phyloP scores from a whole-genome alignment of 176 grass and related monocot genomes.

The Aegilops umbellulata region DNA sequence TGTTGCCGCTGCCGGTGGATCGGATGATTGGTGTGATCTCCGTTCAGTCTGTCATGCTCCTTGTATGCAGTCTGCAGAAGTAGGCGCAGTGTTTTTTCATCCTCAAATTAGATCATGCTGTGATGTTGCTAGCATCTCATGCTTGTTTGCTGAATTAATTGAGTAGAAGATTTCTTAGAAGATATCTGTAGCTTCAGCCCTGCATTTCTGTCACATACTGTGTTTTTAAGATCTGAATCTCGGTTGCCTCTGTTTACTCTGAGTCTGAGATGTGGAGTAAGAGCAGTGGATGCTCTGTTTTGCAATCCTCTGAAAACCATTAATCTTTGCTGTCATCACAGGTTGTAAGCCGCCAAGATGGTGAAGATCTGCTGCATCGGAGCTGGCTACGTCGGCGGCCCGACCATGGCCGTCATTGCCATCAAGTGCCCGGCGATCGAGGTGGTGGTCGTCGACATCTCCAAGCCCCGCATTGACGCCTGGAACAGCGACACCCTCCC shows the following conservation, averaged over 20 bases:
- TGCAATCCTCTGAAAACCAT: background rate
- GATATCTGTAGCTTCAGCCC: background rate
- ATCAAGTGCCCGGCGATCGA: conserved; percentile 79
- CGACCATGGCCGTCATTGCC: conserved; percentile 91
- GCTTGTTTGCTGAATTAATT: background rate
- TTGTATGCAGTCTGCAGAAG: background rate
- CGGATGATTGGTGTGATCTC: background rate
- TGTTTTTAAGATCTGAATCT: conserved; percentile 30
- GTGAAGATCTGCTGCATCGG: conserved; percentile 98
- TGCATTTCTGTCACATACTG: background rate
- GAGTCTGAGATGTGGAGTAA: background rate
- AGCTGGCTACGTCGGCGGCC: conserved; percentile 86
- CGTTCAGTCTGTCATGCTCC: background rate
- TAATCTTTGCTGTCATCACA: background rate
- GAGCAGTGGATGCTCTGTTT: background rate
- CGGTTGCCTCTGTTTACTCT: background rate
- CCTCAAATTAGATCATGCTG: background rate
- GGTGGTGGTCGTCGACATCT: conserved; percentile 74
- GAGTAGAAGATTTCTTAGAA: background rate
- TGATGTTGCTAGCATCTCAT: background rate
- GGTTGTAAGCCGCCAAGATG: conserved; percentile 52
- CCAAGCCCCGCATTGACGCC: conserved; percentile 67
- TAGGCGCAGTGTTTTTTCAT: background rate
- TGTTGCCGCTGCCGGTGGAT: background rate
- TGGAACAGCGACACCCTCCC: conserved; percentile 92